These are phyloP conservation scores for Radiomyces spectabilis DNA, from an alignment of 192 early-diverging fungal genomes.

Conservation along the genomic window DNA sequence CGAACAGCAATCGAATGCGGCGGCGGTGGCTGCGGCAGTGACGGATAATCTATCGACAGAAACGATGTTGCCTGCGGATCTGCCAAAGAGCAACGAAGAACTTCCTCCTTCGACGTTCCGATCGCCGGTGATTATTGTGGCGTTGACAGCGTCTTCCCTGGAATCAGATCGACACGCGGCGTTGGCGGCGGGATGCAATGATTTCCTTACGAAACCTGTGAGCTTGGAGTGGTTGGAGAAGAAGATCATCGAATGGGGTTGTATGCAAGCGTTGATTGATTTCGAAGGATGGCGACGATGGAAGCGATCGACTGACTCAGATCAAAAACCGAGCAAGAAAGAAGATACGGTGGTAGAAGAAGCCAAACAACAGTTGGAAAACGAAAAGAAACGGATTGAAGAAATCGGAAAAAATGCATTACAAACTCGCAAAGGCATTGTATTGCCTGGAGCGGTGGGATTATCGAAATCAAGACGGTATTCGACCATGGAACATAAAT, in stretches of 20 bases:
- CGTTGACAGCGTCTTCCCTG: slow-evolving; percentile 72
- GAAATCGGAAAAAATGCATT: not conserved
- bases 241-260: slow-evolving; percentile 89
- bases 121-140: slow-evolving; percentile 81
- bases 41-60: not conserved
- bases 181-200: slow-evolving; percentile 80
- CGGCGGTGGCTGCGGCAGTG: not conserved
- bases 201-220: slow-evolving; percentile 86
- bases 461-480: not conserved
- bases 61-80: not conserved
- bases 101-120: slow-evolving; percentile 30
- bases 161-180: slow-evolving; percentile 66
- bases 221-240: slow-evolving; percentile 74
- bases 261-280: slow-evolving; percentile 89
- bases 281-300: slow-evolving; percentile 62
- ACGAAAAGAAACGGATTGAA: not conserved
- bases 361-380: not conserved
- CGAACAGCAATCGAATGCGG: not conserved
- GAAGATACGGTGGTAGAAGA: not conserved
- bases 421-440: not conserved
- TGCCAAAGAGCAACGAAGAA: no score
- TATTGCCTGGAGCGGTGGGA: slow-evolving; percentile 1
- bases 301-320: slow-evolving; percentile 27
- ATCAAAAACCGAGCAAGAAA: not conserved
- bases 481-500: not conserved